Percentiles rank a stretch among this genome's conserved stretches.
These are phyloP conservation scores for Paecilomyces variotii DNA, from an alignment of 2,329 filamentous ascomycete genomes.

Conservation along the genomic window DNA sequence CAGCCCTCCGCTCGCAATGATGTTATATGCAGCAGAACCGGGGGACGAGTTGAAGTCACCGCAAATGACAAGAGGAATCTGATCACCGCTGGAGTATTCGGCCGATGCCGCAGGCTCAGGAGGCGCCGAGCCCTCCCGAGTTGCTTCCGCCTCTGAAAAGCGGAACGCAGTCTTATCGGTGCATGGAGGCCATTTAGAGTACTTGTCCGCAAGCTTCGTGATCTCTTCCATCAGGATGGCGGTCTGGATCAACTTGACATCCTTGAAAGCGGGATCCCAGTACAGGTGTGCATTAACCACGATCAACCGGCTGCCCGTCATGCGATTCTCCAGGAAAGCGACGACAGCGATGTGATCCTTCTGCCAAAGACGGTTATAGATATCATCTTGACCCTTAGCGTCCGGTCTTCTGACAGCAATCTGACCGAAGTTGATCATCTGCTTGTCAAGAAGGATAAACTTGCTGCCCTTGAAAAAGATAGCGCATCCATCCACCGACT, in stretches of 20 bases:
- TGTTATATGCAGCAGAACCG: conserved; percentile 83
- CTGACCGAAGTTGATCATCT: conserved; percentile 83
- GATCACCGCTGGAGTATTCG: conserved; percentile 75
- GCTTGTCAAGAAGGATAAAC: conserved; percentile 88
- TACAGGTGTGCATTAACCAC: conserved; percentile 90
- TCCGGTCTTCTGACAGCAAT: conserved; percentile 91
- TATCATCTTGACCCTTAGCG: conserved; percentile 95
- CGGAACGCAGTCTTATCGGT: conserved; percentile 63
- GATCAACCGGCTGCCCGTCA: conserved; percentile 84
- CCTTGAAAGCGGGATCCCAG: conserved; percentile 84
- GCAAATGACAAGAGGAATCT: conserved; percentile 85
- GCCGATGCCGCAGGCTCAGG: conserved; percentile 67
- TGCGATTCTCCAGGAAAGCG: conserved; percentile 83
- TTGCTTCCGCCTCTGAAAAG: conserved; percentile 42
- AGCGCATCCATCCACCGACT: conserved; percentile 88
- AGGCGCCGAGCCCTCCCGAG: conserved; percentile 37
- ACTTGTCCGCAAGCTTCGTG: conserved; percentile 76
- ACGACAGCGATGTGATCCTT: conserved; percentile 94
- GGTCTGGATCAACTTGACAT: conserved; percentile 94
- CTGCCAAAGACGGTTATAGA: conserved; percentile 97
- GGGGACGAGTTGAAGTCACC: conserved; percentile 92
- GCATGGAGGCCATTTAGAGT: conserved; percentile 67
- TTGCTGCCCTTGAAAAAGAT: conserved; percentile 96
- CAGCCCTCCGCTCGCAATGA: conserved; percentile 74
- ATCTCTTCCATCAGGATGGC: conserved; percentile 92